Evolutionary conservation across 2,329 filamentous ascomycete genomes (phyloP).

Genomic region (Ascochyta fabae): DNA sequence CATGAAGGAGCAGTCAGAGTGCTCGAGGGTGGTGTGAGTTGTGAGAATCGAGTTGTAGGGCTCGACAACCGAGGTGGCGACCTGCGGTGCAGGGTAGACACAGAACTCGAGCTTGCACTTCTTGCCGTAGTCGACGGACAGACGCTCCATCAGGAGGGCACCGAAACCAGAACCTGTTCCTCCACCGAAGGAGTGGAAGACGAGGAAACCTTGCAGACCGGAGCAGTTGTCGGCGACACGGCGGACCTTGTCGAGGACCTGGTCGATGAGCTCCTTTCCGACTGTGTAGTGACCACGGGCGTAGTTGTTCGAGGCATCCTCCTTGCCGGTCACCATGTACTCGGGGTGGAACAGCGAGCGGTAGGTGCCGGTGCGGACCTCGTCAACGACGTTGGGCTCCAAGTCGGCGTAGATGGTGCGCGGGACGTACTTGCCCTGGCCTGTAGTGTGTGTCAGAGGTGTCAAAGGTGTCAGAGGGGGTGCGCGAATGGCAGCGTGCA

Average conservation of each 20-base stretch:
- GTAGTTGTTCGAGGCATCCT: conserved; percentile 99
- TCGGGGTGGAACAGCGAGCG: conserved; percentile 97
- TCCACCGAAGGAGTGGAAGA: conserved; percentile 99
- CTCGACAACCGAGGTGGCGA: conserved; percentile 96
- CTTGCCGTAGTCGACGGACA: conserved; percentile 99
- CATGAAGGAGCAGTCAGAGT: conserved; percentile 99
- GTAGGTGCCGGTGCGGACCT: conserved; percentile 97
- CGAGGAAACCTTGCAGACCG: conserved; percentile 97
- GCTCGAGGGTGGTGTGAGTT: conserved; percentile 98
- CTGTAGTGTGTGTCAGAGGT: conserved; percentile 54
- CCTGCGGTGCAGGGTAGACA: conserved; percentile 97
- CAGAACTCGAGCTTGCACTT: conserved; percentile 99
- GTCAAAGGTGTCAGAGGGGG: conserved; percentile 25
- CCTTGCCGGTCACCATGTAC: conserved; percentile 99
- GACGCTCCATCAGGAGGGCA: conserved; percentile 97
- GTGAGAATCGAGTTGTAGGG: conserved; percentile 99
- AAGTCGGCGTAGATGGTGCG: conserved; percentile 99
- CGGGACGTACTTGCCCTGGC: conserved; percentile 98
- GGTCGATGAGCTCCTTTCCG: conserved; percentile 98
- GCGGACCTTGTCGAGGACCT: conserved; percentile 96
- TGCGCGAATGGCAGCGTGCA: conserved; percentile 19
- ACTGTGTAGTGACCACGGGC: conserved; percentile 99
- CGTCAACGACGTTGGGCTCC: conserved; percentile 98
- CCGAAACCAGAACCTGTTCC: conserved; percentile 99
- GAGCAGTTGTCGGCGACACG: conserved; percentile 95